Evolutionary conservation across 2,329 filamentous ascomycete species (phyloP), one percentile per base, ranked within the genome.

Genomic region (Stagonosporopsis chrysanthemi): DNA sequence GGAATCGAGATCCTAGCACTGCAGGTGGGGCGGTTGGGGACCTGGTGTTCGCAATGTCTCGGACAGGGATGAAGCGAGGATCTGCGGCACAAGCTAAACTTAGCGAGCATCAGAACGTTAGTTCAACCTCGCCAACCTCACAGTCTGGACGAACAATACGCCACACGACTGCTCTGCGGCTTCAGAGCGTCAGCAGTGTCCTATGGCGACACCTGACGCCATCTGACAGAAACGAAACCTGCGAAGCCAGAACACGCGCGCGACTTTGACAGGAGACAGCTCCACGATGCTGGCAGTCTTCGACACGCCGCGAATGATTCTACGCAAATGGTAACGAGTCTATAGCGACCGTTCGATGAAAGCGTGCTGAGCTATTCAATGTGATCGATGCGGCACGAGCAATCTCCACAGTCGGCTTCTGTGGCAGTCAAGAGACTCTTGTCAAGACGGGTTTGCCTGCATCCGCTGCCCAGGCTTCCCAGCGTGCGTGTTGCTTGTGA

Each of bases 381-480:
- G 56, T 54, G 52, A 57, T 55, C 49, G 17, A 42, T 40, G 58
- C 40, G 57, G 57, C 53, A 50, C 42, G 58, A 51, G 47, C 60
- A 67, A 64, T 69, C 49, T 68, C 64, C 66, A 69, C 63, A 62
- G 42, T 36, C 41, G 42, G n/a, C 49, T 61, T 60, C 65, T 59
- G 66, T 60, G 61, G 63, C 59, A 56, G 57, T 59, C 57, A 54
- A 42, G 53, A 54, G 56, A 55, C 43, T 54, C 60, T 54, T 63
- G 61, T 64, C 63, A 58, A 61, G 60, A 69, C 74, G 72, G 73
- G 67, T 75, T 62, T 66, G 61, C 39, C 48, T 66, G 62, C 64
- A 68, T 71, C 73, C 72, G 73, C 63, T 56, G 64, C 63, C 68
- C 59, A 66, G 67, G 58, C 48, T 69, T 41, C 57, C 68, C 57